phyloP scores from a whole-genome alignment of 1,139 yeast species.

The Kazachstania sp. region DNA sequence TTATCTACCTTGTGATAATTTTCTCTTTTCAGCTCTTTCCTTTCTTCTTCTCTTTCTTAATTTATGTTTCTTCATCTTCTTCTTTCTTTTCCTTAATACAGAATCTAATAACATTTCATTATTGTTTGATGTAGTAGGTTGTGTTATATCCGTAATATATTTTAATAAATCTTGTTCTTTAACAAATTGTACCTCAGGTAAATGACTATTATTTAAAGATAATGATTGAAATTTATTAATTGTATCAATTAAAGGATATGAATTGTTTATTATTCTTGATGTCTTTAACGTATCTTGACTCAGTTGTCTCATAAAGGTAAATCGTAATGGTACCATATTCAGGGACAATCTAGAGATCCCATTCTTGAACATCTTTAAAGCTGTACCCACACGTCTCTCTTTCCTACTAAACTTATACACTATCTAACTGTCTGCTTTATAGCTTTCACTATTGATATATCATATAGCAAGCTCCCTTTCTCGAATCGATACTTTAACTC shows the following conservation, averaged over 20 bases:
- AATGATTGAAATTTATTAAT: neutral
- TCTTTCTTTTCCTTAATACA: constrained; percentile 58
- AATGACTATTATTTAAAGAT: neutral
- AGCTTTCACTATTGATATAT: too few species aligned
- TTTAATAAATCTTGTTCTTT: neutral
- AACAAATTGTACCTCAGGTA: constrained; percentile 1
- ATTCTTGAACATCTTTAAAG: neutral
- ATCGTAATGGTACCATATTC: neutral
- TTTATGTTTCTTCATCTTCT: constrained; percentile 68
- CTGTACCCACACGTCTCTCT: too few species aligned
- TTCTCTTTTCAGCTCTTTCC: constrained; percentile 30
- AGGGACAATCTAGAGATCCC: neutral
- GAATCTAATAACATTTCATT: constrained; percentile 37
- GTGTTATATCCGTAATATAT: too few species aligned
- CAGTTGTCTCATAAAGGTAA: neutral
- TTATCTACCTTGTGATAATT: constrained; percentile 28
- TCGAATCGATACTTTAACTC: too few species aligned
- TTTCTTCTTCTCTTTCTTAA: constrained; percentile 61
- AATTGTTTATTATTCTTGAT: too few species aligned
- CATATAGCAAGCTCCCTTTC: too few species aligned
- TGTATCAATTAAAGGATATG: too few species aligned
- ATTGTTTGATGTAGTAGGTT: neutral
- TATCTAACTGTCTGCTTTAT: too few species aligned
- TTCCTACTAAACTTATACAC: too few species aligned
- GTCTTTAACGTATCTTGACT: neutral